A percentile compares a stretch with the other conserved stretches of the same genome.
Conservation (phyloP, 2,329 filamentous ascomycete species). For the Pseudocercospora cruenta region DNA sequence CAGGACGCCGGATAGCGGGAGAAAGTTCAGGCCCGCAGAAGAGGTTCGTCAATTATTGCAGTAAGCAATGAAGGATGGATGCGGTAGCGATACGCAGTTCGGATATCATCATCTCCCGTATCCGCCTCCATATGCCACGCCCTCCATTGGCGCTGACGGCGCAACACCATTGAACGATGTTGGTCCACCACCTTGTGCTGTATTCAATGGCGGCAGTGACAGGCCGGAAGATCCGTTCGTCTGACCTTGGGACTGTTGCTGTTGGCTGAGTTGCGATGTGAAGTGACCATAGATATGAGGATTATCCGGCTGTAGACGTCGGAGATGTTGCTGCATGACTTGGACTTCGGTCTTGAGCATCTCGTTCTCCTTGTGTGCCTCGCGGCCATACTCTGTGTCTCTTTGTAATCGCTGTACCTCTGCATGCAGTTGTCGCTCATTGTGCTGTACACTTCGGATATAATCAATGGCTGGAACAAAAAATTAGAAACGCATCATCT, state of each 20-base stretch:
- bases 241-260: slow-evolving; percentile 38
- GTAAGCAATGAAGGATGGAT: slow-evolving; percentile 1
- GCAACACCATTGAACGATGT: slow-evolving; percentile 38
- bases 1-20: slow-evolving; percentile 19
- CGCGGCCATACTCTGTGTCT: slow-evolving; percentile 49
- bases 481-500: slow-evolving; percentile 14
- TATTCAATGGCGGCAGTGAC: slow-evolving; percentile 43
- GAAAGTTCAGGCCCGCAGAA: slow-evolving; percentile 10
- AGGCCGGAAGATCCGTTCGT: slow-evolving; percentile 35
- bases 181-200: slow-evolving; percentile 25
- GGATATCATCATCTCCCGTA: slow-evolving; percentile 28
- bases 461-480: slow-evolving; percentile 52
- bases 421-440: slow-evolving; percentile 43
- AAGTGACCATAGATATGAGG: slow-evolving; percentile 54
- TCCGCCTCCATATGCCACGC: slow-evolving; percentile 47
- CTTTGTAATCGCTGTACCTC: slow-evolving; percentile 49
- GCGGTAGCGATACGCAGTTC: not conserved
- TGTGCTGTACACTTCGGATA: slow-evolving; percentile 46
- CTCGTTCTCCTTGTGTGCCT: slow-evolving; percentile 52
- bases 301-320: slow-evolving; percentile 50
- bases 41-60: slow-evolving; percentile 2
- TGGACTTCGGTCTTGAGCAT: slow-evolving; percentile 51
- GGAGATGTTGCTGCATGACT: slow-evolving; percentile 51
- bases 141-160: slow-evolving; percentile 50
- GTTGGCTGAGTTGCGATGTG: slow-evolving; percentile 49